These are phyloP conservation scores for Hansenula lynferdii DNA, from an alignment of 1,139 yeast species.

Conservation along the genomic window DNA sequence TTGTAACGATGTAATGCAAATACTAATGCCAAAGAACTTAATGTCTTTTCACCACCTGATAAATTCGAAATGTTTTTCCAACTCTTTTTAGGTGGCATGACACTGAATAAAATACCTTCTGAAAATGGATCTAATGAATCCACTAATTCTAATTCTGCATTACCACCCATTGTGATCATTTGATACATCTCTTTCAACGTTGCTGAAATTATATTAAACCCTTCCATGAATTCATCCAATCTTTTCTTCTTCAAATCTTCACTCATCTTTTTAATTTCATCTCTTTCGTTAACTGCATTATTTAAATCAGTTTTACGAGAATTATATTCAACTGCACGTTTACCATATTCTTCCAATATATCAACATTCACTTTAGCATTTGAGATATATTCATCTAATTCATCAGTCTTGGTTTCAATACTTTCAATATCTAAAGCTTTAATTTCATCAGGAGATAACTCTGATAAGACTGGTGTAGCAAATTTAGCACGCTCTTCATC, in stretches of 20 bases:
- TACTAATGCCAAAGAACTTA: slow-evolving; percentile 91
- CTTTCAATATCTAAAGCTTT: slow-evolving; percentile 42
- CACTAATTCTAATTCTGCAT: slow-evolving; percentile 93
- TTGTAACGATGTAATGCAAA: slow-evolving; percentile 95
- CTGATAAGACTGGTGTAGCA: slow-evolving; percentile 28
- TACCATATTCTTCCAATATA: slow-evolving; percentile 71
- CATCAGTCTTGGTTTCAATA: slow-evolving; percentile 48
- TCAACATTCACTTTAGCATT: slow-evolving; percentile 67
- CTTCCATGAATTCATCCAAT: slow-evolving; percentile 87
- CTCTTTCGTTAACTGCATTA: slow-evolving; percentile 62
- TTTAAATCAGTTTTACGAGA: slow-evolving; percentile 63
- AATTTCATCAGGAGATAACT: slow-evolving; percentile 50
- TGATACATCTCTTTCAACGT: slow-evolving; percentile 96
- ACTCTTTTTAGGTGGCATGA: slow-evolving; percentile 98
- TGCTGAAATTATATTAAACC: slow-evolving; percentile 80
- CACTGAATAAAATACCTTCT: slow-evolving; percentile 94
- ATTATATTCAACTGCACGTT: slow-evolving; percentile 58
- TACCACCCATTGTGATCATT: slow-evolving; percentile 99
- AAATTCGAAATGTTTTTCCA: slow-evolving; percentile 95
- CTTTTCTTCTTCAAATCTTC: slow-evolving; percentile 74
- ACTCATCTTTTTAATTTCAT: slow-evolving; percentile 53
- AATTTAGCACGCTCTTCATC: slow-evolving; percentile 17
- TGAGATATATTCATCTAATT: slow-evolving; percentile 52
- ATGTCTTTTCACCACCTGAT: slow-evolving; percentile 97
- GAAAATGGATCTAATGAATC: slow-evolving; percentile 98